Percentiles rank a stretch among this genome's conserved stretches.
phyloP scores from a whole-genome alignment of 192 early-diverging fungal genomes.

The Coemansia erecta region DNA sequence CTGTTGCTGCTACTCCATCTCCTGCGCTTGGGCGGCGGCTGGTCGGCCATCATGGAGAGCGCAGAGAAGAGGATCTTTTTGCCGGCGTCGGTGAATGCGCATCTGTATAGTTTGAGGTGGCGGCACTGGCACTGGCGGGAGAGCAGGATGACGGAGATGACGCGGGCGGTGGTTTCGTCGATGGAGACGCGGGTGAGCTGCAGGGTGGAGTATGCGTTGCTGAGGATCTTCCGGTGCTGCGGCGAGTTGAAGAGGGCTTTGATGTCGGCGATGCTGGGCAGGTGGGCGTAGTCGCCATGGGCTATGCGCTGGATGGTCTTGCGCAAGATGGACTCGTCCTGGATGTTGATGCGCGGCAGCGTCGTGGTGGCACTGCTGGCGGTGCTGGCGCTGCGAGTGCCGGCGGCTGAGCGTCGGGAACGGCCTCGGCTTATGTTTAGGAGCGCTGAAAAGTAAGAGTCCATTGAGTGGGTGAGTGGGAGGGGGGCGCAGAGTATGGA shows the following conservation, averaged over 20 bases:
- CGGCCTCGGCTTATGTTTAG: too few species aligned
- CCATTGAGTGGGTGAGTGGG: too few species aligned
- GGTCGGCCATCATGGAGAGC: constrained; percentile 27
- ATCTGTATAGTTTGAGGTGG: constrained; percentile 16
- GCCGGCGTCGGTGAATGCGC: constrained; percentile 31
- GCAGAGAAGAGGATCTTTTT: constrained; percentile 34
- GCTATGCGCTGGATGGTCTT: constrained; percentile 15
- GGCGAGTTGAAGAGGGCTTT: constrained; percentile 21
- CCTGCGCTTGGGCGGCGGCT: too few species aligned
- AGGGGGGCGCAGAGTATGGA: too few species aligned
- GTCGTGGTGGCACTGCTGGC: neutral
- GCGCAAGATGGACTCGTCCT: constrained; percentile 17
- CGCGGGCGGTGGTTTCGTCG: constrained; percentile 22
- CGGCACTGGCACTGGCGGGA: constrained; percentile 28
- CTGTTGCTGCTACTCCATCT: too few species aligned
- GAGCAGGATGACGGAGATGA: constrained; percentile 25
- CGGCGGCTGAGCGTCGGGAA: too few species aligned
- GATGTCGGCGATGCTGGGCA: constrained; percentile 22
- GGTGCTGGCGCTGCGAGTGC: too few species aligned
- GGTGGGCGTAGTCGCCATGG: constrained; percentile 35
- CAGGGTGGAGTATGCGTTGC: constrained; percentile 10
- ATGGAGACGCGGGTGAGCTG: constrained; percentile 14
- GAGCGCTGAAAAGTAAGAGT: too few species aligned
- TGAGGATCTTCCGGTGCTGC: constrained; percentile 13
- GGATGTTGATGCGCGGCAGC: constrained; percentile 1